Base-by-base conservation (phyloP, 2,329 filamentous ascomycete genomes). In the Stemphylium lycopersici region DNA sequence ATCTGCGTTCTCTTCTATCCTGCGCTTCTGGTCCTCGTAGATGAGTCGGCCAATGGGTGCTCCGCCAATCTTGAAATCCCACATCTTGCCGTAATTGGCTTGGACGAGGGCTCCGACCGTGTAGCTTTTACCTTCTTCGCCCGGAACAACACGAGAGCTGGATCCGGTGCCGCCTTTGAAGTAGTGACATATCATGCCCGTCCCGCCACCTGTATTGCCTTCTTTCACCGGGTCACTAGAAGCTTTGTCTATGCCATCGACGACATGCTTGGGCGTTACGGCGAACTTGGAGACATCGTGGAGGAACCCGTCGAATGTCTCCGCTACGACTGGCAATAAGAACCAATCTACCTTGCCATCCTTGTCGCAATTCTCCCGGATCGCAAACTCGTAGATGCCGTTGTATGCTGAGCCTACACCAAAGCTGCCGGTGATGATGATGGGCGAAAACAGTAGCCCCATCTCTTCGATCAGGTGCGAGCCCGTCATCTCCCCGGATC, bases 81-180 rank as follows among this genome's bases (percentile, higher is more conserved):
- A 73, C 54, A 79, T 77, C 29, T 77, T 74, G 8, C 87, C 87
- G 66, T 89, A 90, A 68, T 90, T 90, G 40, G 83, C 81, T 70
- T 89, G 86, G 3, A 87, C 84, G 6, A 90, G 76, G 1, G 83
- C 85, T 0, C 78, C 87, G 16, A 90, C 78, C 0, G 83, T 87
- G 63, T 85, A 89, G 3, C 75, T 71, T n/a, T 66, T 70, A 6
- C 55, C 62, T 6, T 59, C 47, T 13, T 53, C 62, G 6, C 59
- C 65, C 4, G 69, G 65, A 0, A 89, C 79, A 6, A 84, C 59
- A 20, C 87, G 80, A 42, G 81, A 86, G 61, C 82, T 82, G 0
- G 81, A 86, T 1, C 87, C 87, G 0, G 87, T 90, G 0, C 87
- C 87, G 32, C 85, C 87, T 68, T 89, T 88, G 76, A 85, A 87